Base-by-base conservation (phyloP, 306 rosid genomes). In the Rosa chinensis region DNA sequence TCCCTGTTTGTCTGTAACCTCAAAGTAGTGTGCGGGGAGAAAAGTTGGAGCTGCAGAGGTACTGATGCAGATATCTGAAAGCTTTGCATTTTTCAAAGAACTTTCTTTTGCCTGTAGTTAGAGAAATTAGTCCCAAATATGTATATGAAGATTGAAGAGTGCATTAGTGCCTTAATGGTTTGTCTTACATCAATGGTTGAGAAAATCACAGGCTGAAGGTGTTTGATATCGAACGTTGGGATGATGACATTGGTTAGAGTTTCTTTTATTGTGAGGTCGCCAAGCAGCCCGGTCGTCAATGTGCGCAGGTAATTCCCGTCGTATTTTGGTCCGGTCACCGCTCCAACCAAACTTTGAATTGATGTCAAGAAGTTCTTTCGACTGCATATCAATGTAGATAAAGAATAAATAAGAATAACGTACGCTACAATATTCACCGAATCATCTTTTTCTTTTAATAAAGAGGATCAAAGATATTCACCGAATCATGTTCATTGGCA, bases 21-120 rank as follows among this genome's bases (percentile, higher is more conserved):
- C 73, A 20, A 84, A 87, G 53, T 35, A 77, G 66, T 87, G 88
- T 8, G 86, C 73, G 1, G 90, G 90, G 20, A 87, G 70, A 68
- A 35, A 84, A 5, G 88, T 87, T 23, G 88, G 90, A 39, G 90
- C 90, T 48, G 90, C 90, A 0, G 90, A 87, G 9, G 90, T 87
- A 40, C 86, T 49, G 0, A 87, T 23, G 76, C 90, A 84, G 5
- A 82, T 45, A 73, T 87, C 90, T 28, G 84, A 73, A 0, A 87
- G 83, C 66, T 58, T 59, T n/a, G 86, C 83, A 70, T 86, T 83
- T 77, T 76, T 83, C 64, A 71, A 47, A 4, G 77, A 61, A 42
- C 44, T 43, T 49, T 28, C 23, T 67, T 81, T 86, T 42, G 87
- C 85, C 89, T 86, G 49, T 43, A 47, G 8, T 14, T 6, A 37